A percentile compares a stretch with the other conserved stretches of the same genome.
Evolutionary conservation across 345 rosid species (phyloP).

Genomic region (Dipteronia dyeriana): DNA sequence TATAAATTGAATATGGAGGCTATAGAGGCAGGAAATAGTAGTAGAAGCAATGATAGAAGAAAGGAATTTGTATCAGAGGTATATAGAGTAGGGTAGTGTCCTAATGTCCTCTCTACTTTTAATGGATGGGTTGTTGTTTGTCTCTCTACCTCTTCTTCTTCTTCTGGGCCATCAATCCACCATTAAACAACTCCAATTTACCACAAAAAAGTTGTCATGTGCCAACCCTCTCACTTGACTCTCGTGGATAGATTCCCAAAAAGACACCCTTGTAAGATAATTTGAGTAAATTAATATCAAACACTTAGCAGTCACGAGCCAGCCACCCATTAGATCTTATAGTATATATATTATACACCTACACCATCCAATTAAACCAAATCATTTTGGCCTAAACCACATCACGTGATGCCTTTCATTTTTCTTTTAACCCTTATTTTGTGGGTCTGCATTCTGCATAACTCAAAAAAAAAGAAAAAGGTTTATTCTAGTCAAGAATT

Average conservation of each 20-base stretch:
- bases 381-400: constrained; percentile 19
- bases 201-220: constrained; percentile 27
- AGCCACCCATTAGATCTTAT: constrained; percentile 7
- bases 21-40: background rate
- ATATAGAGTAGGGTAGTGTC: too few relatives aligned
- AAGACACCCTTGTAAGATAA: background rate
- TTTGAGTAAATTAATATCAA: constrained; percentile 21
- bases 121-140: constrained; percentile 23
- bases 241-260: constrained; percentile 36
- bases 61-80: background rate
- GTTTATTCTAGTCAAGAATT: constrained; percentile 1
- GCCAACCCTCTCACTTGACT: background rate
- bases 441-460: background rate
- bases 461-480: too few relatives aligned
- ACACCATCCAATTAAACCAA: constrained; percentile 12
- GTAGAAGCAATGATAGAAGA: constrained; percentile 2
- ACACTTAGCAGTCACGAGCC: constrained; percentile 22
- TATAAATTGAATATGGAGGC: too few relatives aligned
- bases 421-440: background rate
- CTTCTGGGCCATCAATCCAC: background rate
- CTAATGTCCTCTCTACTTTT: background rate
- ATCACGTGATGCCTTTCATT: constrained; percentile 28
- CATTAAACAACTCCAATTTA: background rate
- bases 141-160: background rate
- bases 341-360: background rate